Percentiles rank a stretch among this genome's conserved stretches.
These are phyloP conservation scores for Fremontodendron californicum DNA, from an alignment of 345 rosid species.

Conservation along the genomic window DNA sequence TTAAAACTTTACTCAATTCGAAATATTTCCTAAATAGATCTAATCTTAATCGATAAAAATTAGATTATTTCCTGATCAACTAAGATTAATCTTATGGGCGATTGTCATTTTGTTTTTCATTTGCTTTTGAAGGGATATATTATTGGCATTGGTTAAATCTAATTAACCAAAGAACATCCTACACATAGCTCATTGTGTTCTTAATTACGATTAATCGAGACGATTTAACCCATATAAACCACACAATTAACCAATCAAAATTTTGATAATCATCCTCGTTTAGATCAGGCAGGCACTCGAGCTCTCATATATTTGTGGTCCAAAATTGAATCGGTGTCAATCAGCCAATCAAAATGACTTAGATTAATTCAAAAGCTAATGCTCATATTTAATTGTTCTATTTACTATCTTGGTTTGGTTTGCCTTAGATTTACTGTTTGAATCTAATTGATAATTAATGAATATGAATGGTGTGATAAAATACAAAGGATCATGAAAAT, in stretches of 20 bases:
- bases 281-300: constrained; percentile 11
- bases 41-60: too few species aligned
- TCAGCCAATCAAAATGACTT: not conserved
- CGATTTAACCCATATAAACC: not conserved
- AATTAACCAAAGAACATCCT: constrained; percentile 10
- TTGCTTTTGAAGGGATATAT: not conserved
- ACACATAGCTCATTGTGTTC: constrained; percentile 14
- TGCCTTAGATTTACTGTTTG: not conserved
- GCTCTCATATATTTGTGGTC: constrained; percentile 12
- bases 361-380: not conserved
- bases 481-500: not conserved
- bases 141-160: not conserved
- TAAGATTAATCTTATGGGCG: too few species aligned
- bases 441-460: not conserved
- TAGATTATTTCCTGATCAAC: too few species aligned
- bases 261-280: constrained; percentile 5
- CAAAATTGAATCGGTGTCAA: not conserved
- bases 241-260: not conserved
- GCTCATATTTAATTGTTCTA: not conserved
- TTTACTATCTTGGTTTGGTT: not conserved
- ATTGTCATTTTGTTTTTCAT: too few species aligned
- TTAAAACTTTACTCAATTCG: too few species aligned
- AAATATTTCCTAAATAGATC: too few species aligned
- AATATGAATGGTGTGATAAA: too few species aligned
- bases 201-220: constrained; percentile 19